Conservation (phyloP, 2,329 filamentous ascomycete genomes). For the Verticillium nubilum region DNA sequence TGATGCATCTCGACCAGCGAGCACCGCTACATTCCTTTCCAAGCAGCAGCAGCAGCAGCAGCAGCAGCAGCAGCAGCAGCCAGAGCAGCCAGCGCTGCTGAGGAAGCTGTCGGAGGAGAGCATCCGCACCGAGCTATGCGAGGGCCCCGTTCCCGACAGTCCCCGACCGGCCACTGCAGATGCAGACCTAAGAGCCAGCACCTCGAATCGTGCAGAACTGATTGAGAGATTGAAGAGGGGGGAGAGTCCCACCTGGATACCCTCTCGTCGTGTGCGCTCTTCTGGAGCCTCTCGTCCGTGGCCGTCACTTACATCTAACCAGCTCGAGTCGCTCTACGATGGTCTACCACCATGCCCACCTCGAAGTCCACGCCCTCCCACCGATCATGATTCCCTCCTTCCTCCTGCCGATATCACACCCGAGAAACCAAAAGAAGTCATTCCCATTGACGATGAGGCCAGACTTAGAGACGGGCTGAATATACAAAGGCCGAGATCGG, state of each 20-base stretch:
- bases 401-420: slow-evolving; percentile 43
- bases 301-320: slow-evolving; percentile 10
- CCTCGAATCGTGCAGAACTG: slow-evolving; percentile 65
- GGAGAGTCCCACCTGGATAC: slow-evolving; percentile 70
- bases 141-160: slow-evolving; percentile 46
- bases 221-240: slow-evolving; percentile 80
- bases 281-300: not conserved
- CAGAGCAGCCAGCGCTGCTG: slow-evolving; percentile 8
- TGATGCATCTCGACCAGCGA: not conserved
- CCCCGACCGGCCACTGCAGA: slow-evolving; percentile 25
- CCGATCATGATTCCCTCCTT: slow-evolving; percentile 33
- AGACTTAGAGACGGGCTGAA: slow-evolving; percentile 50
- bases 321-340: slow-evolving; percentile 32
- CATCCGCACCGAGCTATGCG: slow-evolving; percentile 55
- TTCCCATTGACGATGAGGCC: slow-evolving; percentile 27
- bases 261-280: slow-evolving; percentile 50
- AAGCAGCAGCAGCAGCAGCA: not conserved
- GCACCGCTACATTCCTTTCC: not conserved
- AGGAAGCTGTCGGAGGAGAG: slow-evolving; percentile 53
- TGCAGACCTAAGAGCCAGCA: slow-evolving; percentile 22
- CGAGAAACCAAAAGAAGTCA: slow-evolving; percentile 28
- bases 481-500: slow-evolving; percentile 79
- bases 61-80: slow-evolving; percentile 2
- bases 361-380: slow-evolving; percentile 26
- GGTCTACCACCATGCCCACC: slow-evolving; percentile 28